Base-by-base conservation (phyloP, 495 filamentous ascomycete species). In the Geopyxis carbonaria region DNA sequence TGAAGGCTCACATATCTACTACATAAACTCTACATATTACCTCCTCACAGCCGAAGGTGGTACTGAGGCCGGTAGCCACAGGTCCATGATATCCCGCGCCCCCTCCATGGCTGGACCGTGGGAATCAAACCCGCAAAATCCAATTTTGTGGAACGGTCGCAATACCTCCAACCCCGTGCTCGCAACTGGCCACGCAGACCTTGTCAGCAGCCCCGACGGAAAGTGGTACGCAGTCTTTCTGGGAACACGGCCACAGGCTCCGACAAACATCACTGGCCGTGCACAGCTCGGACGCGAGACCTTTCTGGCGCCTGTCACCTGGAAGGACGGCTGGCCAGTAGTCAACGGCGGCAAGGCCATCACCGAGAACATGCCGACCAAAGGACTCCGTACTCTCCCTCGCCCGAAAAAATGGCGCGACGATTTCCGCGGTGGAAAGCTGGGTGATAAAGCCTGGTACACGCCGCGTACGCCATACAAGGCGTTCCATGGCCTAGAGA, bases 1-100 rank as follows among this genome's bases (percentile, higher is more conserved):
- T 4, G 75, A 79, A 49, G 75, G 66, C 1, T 72, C 74, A 8
- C 74, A 77, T 50, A 53, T 75, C 8, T 52, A 42, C 31, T 40
- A 45, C 10, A 2, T 65, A 47, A 64, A 69, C 47, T 66, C 61
- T 8, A 72, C 56, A 46, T 75, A 72, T 48, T 74, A 73, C 45
- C 60, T 75, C 3, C 45, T 68, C 10, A 72, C 67, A 19, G 71
- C 68, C 2, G 74, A 79, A 44, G 75, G 72, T 1, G 74, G 75
- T 2, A 78, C 73, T 1, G 72, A 62, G 3, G 65, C 68, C 37
- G 55, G 66, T 7, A 7, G n/a, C 8, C 74, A 78, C 41, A 64
- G 64, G 3, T 58, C 58, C 11, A 52, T 52, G 48, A 46, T 52
- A 24, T 38, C 43, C 18, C 33, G 46, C 13, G 46, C 48, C 14